Evolutionary conservation across 805 yeast species (phyloP).

Genomic region (Kazachstania bromeliacearum): DNA sequence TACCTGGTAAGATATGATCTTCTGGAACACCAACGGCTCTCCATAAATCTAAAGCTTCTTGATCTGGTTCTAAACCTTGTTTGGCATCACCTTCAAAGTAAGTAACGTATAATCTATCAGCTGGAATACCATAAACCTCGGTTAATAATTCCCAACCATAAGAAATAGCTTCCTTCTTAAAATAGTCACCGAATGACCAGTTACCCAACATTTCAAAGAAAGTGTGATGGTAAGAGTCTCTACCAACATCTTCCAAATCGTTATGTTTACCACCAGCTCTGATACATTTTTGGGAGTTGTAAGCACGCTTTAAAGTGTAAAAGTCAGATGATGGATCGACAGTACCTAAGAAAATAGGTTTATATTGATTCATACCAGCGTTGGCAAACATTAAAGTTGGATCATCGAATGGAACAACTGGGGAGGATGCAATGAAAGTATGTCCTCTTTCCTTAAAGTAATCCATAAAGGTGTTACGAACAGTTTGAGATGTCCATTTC

Average conservation of each 20-base stretch:
- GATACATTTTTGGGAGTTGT: conserved; percentile 94
- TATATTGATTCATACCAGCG: conserved; percentile 99
- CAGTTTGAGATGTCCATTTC: conserved; percentile 43
- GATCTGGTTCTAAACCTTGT: conserved; percentile 81
- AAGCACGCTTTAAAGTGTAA: conserved; percentile 76
- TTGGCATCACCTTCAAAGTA: conserved; percentile 90
- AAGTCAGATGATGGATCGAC: conserved; percentile 92
- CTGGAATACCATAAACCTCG: conserved; percentile 66
- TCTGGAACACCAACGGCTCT: conserved; percentile 77
- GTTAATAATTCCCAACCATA: conserved; percentile 92
- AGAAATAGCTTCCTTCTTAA: conserved; percentile 84
- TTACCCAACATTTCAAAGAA: conserved; percentile 99
- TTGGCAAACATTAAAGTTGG: conserved; percentile 94
- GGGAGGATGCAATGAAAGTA: conserved; percentile 81
- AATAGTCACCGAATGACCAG: conserved; percentile 99
- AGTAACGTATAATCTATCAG: conserved; percentile 82
- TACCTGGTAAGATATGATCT: conserved; percentile 88
- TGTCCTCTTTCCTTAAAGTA: conserved; percentile 64
- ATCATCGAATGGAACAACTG: conserved; percentile 95
- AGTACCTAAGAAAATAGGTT: conserved; percentile 94
- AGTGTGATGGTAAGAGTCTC: conserved; percentile 96
- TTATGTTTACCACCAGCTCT: conserved; percentile 99
- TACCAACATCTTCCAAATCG: conserved; percentile 96
- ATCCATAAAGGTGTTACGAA: conserved; percentile 78
- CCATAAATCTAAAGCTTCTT: conserved; percentile 89